These are phyloP conservation scores for Inonotus obliquus DNA, from an alignment of 1,284 basidiomycete species.

Conservation along the genomic window DNA sequence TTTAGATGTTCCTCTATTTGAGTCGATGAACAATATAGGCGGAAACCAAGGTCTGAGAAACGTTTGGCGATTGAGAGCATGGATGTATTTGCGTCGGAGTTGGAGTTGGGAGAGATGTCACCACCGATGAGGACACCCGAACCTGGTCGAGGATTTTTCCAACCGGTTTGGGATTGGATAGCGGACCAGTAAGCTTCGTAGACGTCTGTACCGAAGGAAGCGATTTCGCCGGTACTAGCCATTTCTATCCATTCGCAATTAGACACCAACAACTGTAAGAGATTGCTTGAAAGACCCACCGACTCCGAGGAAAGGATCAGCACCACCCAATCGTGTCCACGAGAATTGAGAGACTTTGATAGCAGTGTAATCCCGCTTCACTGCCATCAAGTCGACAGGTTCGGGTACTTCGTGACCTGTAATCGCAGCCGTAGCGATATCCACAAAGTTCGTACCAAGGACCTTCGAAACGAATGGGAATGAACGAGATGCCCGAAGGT, in stretches of 20 bases:
- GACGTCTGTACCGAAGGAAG: slow-evolving; percentile 92
- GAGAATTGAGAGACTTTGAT: slow-evolving; percentile 99
- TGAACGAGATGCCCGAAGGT: slow-evolving; percentile 93
- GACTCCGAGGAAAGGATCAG: slow-evolving; percentile 96
- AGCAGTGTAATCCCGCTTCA: slow-evolving; percentile 88
- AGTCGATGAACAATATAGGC: slow-evolving; percentile 84
- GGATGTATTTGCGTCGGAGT: slow-evolving; percentile 54
- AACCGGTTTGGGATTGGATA: slow-evolving; percentile 84
- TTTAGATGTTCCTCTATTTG: slow-evolving; percentile 89
- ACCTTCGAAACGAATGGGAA: slow-evolving; percentile 99
- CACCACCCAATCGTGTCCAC: slow-evolving; percentile 92
- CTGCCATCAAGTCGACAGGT: slow-evolving; percentile 90
- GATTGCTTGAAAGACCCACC: slow-evolving; percentile 46
- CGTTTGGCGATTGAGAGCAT: slow-evolving; percentile 76
- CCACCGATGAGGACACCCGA: slow-evolving; percentile 91
- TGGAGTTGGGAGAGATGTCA: slow-evolving; percentile 45
- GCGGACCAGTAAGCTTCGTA: slow-evolving; percentile 98
- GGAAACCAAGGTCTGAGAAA: slow-evolving; percentile 82
- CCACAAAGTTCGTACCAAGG: slow-evolving; percentile 94
- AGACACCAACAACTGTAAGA: too few species aligned
- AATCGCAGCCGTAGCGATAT: slow-evolving; percentile 91
- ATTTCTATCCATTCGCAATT: too few species aligned
- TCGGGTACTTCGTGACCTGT: slow-evolving; percentile 86
- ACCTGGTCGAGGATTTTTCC: slow-evolving; percentile 91
- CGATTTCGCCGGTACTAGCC: slow-evolving; percentile 98